Evolutionary conservation across 2,329 filamentous ascomycete genomes (phyloP), one percentile per base, ranked within the genome.

Genomic region (Thermothelomyces thermophilus): DNA sequence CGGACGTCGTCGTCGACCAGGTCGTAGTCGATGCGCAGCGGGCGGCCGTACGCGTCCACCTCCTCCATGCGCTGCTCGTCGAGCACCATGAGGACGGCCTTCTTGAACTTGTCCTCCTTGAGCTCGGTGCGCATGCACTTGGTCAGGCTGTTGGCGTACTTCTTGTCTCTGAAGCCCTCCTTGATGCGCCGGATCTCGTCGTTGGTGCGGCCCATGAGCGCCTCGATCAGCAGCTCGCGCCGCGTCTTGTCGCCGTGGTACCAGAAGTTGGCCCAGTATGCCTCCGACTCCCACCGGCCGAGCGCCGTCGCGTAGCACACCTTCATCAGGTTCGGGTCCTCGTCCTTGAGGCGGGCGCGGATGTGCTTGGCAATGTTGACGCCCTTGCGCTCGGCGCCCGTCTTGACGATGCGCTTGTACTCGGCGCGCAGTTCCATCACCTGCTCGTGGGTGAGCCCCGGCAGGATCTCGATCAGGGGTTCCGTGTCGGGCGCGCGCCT

Each of bases 201-300:
- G 66, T 96, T 96, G 24, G 83, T 82, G 5, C 90, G 82, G 0
- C 93, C 93, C 82, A 96, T 95, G 17, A 98, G 77, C 5, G 84
- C 82, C 68, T 98, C 93, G 60, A 97, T 96, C 46, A 98, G 78
- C 31, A 98, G 75, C 67, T 97, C 91, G 5, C 90, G 82, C 2
- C 89, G 79, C 7, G 84, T 87, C 61, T 84, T 87, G 66, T 91
- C 86, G 33, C 84, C 84, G 64, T 96, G 91, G 70, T 96, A 97
- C 84, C 90, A 97, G 68, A 89, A 95, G 66, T 96, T 97, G 52
- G 91, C 90, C 90, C 93, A 98, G 74, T 95, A 95, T 0, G 89
- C 88, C 67, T 98, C 93, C 59, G 83, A 85, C 70, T 96, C 93
- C 84, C 90, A 97, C 46, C 79, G 79, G 9, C 93, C 93, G 0